Evolutionary conservation across 176 grass and related monocot genomes (phyloP), one percentile per base, ranked within the genome.

Genomic region (Avena atlantica): DNA sequence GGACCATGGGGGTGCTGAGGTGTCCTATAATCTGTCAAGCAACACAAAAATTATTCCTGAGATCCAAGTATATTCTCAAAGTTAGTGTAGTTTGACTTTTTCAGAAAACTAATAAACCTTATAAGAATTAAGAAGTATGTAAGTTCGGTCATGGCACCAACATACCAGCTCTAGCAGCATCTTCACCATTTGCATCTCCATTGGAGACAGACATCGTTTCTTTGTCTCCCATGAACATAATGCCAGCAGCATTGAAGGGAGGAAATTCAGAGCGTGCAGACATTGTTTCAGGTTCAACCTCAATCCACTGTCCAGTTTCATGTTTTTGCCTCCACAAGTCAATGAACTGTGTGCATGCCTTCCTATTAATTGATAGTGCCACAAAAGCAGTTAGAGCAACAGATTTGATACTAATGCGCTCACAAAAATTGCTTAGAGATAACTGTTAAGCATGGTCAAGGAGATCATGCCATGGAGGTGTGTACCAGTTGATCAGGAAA

Each of bases 291-390:
- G 86, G 90, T 70, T 99, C 97, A 84, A 96, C 92, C 6, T 99
- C 97, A 80, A 99, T 85, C 97, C 97, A 99, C 80, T 99, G 97
- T 75, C 97, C 97, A 72, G 94, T 99, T 78, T 99, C 97, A 87
- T 99, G 97, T 44, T 99, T 98, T 88, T 88, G 92, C 89, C 91
- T 99, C 94, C 97, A 99, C 68, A 99, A 85, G 47, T 91, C 94
- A 77, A 93, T 91, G 86, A 98, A 98, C 79, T 90, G 88, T 83
- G 81, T 87, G 61, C 90, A 94, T 48, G 93, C 92, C 69, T 94
- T 93, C 96, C 96, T 98, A 76, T 89, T 2, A 67, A 67, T 67
- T 81, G 23, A 81, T 0, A 81, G 47, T 0, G 1, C 17, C 27
- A 78, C 24, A 9, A 20, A 86, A 42, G 78, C 2, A 2, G 42